Conservation (phyloP, 179 eudicot species). For the Beta macrorhiza region DNA sequence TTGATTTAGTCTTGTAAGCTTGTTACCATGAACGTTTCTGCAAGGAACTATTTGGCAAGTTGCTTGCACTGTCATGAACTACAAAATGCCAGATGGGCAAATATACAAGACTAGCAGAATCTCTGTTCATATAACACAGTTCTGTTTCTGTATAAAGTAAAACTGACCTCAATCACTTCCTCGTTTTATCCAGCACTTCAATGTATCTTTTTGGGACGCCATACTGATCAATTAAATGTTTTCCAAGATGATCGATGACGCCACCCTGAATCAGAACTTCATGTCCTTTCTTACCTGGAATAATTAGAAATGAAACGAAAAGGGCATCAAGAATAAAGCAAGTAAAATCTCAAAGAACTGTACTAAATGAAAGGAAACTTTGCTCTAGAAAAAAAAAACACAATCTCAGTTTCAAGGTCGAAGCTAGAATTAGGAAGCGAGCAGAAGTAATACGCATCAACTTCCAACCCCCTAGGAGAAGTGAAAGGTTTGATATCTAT, state of each 20-base stretch:
- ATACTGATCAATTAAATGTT: slow-evolving; percentile 81
- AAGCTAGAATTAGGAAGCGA: neutral
- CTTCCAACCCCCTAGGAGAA: neutral
- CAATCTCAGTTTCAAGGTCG: neutral
- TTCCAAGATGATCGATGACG: slow-evolving; percentile 91
- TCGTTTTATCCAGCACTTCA: slow-evolving; percentile 89
- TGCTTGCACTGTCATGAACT: neutral
- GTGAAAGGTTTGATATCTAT: neutral
- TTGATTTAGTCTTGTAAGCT: neutral
- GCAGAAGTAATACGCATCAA: neutral
- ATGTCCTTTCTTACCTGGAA: slow-evolving; percentile 86
- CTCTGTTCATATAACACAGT: slow-evolving; percentile 6
- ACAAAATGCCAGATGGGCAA: neutral
- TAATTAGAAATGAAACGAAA: slow-evolving; percentile 8
- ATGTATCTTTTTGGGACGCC: slow-evolving; percentile 89
- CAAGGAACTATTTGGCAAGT: neutral
- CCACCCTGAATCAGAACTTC: slow-evolving; percentile 97
- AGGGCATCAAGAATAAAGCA: neutral
- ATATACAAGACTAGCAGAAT: slow-evolving; percentile 4
- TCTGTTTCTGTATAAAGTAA: neutral
- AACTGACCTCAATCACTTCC: slow-evolving; percentile 47
- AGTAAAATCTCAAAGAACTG: neutral
- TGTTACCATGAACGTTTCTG: neutral
- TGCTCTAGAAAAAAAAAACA: neutral
- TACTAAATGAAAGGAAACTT: neutral